phyloP scores from a whole-genome alignment of 257 asterid genomes.

The Echium plantagineum region DNA sequence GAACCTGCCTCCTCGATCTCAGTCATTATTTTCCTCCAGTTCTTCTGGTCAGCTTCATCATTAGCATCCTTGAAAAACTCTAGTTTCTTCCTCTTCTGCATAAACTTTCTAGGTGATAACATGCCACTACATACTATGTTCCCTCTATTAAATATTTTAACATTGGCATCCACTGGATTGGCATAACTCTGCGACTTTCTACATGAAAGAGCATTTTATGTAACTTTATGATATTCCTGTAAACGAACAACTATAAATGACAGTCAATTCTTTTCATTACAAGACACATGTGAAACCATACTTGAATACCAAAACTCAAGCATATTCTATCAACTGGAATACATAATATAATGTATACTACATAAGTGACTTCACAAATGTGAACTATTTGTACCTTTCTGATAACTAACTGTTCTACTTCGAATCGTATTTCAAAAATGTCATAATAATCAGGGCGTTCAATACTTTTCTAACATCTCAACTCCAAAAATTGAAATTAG shows the following conservation, averaged over 20 bases:
- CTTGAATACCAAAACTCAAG: background rate
- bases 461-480: background rate
- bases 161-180: conserved; percentile 28
- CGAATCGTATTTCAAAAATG: background rate
- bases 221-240: background rate
- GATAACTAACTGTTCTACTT: background rate
- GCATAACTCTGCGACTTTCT: conserved; percentile 44
- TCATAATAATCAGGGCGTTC: background rate
- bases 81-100: conserved; percentile 80
- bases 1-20: conserved; percentile 84
- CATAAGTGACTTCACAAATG: background rate
- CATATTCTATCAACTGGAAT: background rate
- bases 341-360: too few relatives aligned
- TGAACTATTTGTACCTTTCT: background rate
- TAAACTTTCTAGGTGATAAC: conserved; percentile 86
- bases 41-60: conserved; percentile 75
- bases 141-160: conserved; percentile 37
- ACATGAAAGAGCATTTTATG: conserved; percentile 12
- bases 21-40: conserved; percentile 78
- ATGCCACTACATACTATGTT: conserved; percentile 76
- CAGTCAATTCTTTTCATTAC: background rate
- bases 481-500: background rate
- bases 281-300: background rate
- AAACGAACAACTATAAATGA: background rate
- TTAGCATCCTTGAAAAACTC: conserved; percentile 66